A percentile compares a stretch with the other conserved stretches of the same genome.
Conservation (phyloP, 257 asterid species). For the Salvia rosmarinus region DNA sequence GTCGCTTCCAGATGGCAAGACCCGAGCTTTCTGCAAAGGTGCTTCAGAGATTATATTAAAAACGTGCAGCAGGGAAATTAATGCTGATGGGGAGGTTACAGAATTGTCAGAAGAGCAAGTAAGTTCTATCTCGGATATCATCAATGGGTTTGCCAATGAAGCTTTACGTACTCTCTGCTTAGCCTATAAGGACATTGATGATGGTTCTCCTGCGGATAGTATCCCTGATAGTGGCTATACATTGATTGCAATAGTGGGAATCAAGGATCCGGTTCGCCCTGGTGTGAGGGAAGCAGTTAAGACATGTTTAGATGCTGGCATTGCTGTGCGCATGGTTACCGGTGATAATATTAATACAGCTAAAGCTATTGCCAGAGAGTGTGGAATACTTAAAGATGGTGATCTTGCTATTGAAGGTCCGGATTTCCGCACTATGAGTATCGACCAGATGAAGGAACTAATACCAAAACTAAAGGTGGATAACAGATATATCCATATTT, state of each 20-base stretch:
- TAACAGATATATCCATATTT: background rate
- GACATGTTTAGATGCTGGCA: constrained; percentile 87
- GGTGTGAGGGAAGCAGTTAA: constrained; percentile 90
- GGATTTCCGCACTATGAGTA: constrained; percentile 62
- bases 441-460: constrained; percentile 65
- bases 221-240: constrained; percentile 82
- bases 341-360: constrained; percentile 97
- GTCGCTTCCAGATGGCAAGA: constrained; percentile 68
- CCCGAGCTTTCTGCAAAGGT: constrained; percentile 88
- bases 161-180: constrained; percentile 91
- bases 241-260: constrained; percentile 80
- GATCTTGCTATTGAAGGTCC: constrained; percentile 91
- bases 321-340: constrained; percentile 90
- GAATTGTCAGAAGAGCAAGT: constrained; percentile 65
- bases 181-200: constrained; percentile 76
- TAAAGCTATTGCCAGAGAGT: constrained; percentile 93
- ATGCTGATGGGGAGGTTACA: constrained; percentile 62
- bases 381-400: constrained; percentile 76
- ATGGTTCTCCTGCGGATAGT: constrained; percentile 40
- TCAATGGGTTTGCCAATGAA: constrained; percentile 73
- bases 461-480: constrained; percentile 86
- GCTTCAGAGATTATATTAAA: constrained; percentile 90
- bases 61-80: constrained; percentile 60
- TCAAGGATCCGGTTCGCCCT: constrained; percentile 94
- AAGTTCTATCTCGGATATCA: constrained; percentile 48